Evolutionary conservation across 257 asterid species (phyloP).

Genomic region (Catharanthus roseus): DNA sequence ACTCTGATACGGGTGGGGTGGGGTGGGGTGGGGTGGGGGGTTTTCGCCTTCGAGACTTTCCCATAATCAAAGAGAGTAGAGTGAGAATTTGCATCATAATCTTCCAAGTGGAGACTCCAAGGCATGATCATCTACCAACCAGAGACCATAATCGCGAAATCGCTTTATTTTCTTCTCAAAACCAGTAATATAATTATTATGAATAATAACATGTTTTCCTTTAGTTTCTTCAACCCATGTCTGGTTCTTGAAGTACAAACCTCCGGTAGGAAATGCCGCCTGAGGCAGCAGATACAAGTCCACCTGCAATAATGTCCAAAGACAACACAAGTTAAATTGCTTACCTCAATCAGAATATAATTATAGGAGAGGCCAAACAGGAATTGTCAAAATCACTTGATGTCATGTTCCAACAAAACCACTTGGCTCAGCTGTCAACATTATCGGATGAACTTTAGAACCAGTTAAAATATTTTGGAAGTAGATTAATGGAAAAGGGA

Average conservation of each 20-base stretch:
- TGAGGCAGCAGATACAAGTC: constrained; percentile 90
- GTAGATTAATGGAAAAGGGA: neutral
- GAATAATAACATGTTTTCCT: constrained; percentile 84
- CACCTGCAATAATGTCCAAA: constrained; percentile 51
- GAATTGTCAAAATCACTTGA: neutral
- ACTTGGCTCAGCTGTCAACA: neutral
- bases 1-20: too few species aligned
- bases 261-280: constrained; percentile 91
- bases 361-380: neutral
- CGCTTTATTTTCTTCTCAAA: constrained; percentile 86
- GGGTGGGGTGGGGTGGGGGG: too few species aligned
- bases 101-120: constrained; percentile 87
- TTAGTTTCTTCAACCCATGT: constrained; percentile 88
- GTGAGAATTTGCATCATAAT: constrained; percentile 23
- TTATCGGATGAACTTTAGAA: neutral
- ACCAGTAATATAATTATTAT: constrained; percentile 85
- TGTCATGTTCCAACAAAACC: neutral
- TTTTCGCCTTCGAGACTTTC: too few species aligned
- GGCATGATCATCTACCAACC: constrained; percentile 81
- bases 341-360: constrained; percentile 12
- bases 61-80: too few species aligned
- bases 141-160: constrained; percentile 72
- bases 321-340: neutral
- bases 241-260: constrained; percentile 89
- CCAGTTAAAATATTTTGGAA: neutral